Percentiles rank a stretch among this genome's conserved stretches.
phyloP scores from a whole-genome alignment of 1,284 basidiomycete genomes.

The Agroathelia rolfsii region DNA sequence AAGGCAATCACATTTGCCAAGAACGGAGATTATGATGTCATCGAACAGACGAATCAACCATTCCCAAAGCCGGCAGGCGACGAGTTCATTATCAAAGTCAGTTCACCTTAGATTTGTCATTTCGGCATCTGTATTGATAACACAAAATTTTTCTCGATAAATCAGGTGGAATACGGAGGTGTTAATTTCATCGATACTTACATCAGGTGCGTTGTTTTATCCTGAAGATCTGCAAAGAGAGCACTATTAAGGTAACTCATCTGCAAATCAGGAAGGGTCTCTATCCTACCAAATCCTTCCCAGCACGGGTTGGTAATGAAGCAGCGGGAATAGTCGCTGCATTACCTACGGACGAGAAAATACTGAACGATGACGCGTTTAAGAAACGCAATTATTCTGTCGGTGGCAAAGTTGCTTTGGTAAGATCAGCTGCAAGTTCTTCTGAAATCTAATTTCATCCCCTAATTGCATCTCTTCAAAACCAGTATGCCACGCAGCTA shows the following conservation, averaged over 20 bases:
- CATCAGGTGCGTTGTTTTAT: constrained; percentile 34
- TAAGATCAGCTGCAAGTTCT: too few species aligned
- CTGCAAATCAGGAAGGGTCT: constrained; percentile 34
- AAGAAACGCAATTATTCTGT: constrained; percentile 48
- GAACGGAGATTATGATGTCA: constrained; percentile 72
- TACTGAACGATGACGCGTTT: constrained; percentile 47
- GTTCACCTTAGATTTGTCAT: constrained; percentile 1
- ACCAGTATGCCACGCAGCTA: constrained; percentile 4
- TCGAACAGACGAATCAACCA: constrained; percentile 53
- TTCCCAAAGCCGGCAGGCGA: constrained; percentile 54
- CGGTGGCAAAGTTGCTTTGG: constrained; percentile 57
- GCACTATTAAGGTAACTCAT: too few species aligned
- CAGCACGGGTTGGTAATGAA: constrained; percentile 74
- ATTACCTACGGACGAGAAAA: constrained; percentile 51
- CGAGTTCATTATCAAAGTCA: constrained; percentile 76
- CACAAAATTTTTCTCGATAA: constrained; percentile 17
- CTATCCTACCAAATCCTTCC: constrained; percentile 51
- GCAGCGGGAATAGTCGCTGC: constrained; percentile 66
- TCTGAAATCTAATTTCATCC: constrained; percentile 7
- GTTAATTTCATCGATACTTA: constrained; percentile 88
- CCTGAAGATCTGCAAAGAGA: not conserved
- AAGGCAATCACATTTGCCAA: constrained; percentile 50
- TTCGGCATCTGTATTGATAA: not conserved
- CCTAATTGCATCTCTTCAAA: not conserved
- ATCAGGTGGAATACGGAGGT: constrained; percentile 58